Evolutionary conservation across 345 rosid genomes (phyloP).

Genomic region (Bruguiera parviflora): DNA sequence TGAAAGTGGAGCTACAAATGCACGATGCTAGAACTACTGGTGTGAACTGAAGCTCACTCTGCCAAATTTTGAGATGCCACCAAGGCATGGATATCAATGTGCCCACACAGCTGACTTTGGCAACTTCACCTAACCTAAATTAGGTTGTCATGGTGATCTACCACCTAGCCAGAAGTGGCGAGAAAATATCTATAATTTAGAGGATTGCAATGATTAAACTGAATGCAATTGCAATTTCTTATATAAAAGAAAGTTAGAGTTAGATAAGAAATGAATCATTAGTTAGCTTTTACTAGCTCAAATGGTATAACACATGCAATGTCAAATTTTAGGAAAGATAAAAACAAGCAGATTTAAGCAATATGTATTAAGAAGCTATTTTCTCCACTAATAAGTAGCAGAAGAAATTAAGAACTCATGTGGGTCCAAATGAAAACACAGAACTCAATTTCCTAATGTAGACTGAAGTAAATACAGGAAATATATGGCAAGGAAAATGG

Average conservation of each 20-base stretch:
- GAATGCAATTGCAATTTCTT: neutral
- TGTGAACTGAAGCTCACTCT: too few species aligned
- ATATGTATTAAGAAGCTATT: neutral
- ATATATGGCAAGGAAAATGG: neutral
- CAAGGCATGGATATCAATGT: too few species aligned
- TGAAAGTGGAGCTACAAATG: conserved; percentile 4
- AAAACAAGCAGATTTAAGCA: neutral
- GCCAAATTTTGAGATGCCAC: too few species aligned
- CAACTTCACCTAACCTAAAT: too few species aligned
- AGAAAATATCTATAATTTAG: neutral
- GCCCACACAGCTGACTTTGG: too few species aligned
- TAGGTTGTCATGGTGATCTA: too few species aligned
- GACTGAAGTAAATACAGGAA: neutral
- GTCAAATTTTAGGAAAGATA: neutral
- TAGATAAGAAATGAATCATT: neutral
- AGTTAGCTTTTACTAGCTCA: too few species aligned
- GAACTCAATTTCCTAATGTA: neutral
- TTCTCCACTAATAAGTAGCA: neutral
- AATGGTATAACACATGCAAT: neutral
- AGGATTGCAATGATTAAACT: neutral
- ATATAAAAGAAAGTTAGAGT: neutral
- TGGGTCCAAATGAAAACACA: neutral
- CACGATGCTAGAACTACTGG: neutral
- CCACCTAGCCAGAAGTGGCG: too few species aligned
- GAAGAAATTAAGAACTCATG: neutral